Evolutionary conservation across 495 filamentous ascomycete species (phyloP), one percentile per base, ranked within the genome.

Genomic region (Penicillium pulvis): DNA sequence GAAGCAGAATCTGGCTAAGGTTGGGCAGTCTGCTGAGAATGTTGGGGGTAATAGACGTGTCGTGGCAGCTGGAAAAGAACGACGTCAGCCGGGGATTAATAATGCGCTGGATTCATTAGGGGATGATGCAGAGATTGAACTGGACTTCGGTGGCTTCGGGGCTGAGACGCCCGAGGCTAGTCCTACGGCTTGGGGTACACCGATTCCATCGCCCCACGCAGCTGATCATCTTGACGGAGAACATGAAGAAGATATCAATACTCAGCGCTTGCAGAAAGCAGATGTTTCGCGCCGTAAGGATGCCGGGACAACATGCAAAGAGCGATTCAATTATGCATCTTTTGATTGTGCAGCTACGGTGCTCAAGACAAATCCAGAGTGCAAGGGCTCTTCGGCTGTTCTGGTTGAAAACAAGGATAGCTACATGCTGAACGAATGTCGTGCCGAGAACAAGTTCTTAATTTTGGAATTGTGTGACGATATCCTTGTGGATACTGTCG

Each of bases 331-430:
- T 52, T 98, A 95, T 75, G 91, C 94, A 24, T 97, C 92, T 2
- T 96, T 97, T 68, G 94, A 98, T 68, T 96, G 93, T 58, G 94
- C 93, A 20, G 94, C 93, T 14, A 97, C 90, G 2, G 84, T 98
- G 24, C 80, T 96, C 61, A 98, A 97, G 80, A 91, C 90, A 6
- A 96, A 95, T 63, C 78, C 82, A 1, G 83, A 91, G 64, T 87
- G 87, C 54, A 94, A 93, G 70, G 91, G 91, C 48, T 81, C 92
- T 19, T 94, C 90, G 35, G 85, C 92, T 19, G 87, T 98, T 19
- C 77, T 98, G 20, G 84, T 96, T 23, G 94, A 98, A 75, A 97
- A 97, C 73, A 97, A 97, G 77, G 94, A 98, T 75, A 92, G 89
- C 67, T 98, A 98, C 70, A 97, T 98, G 94, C 83, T 97, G 33